A percentile compares a stretch with the other conserved stretches of the same genome.
Conservation (phyloP, 176 grass and related monocot genomes). For the Melocanna baccifera region DNA sequence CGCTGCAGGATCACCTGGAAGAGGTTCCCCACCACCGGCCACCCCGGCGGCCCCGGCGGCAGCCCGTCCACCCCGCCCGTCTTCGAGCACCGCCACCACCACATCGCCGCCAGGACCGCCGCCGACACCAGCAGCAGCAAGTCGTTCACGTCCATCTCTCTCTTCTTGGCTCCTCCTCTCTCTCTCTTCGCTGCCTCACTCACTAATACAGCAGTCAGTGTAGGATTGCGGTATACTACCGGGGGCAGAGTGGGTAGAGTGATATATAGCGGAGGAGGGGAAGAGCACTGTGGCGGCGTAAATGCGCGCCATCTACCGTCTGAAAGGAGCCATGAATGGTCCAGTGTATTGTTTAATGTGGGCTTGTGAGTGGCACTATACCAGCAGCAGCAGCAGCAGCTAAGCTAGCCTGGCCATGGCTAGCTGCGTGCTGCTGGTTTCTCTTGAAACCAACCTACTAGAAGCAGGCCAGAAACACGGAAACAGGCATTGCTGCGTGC, state of each 20-base stretch:
- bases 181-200: background rate
- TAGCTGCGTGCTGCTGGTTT: background rate
- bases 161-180: background rate
- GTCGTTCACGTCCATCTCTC: constrained; percentile 53
- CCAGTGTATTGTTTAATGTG: constrained; percentile 36
- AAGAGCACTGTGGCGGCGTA: constrained; percentile 18
- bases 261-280: constrained; percentile 32
- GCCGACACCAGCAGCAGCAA: constrained; percentile 44
- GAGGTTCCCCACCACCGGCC: constrained; percentile 95
- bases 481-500: background rate
- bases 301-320: constrained; percentile 49
- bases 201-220: background rate
- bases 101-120: constrained; percentile 44
- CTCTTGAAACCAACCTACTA: constrained; percentile 10
- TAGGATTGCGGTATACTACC: background rate
- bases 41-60: constrained; percentile 73
- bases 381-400: background rate
- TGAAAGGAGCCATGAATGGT: constrained; percentile 50
- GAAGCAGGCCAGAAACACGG: background rate
- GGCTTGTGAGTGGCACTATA: constrained; percentile 9
- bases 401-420: constrained; percentile 28
- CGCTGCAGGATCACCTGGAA: constrained; percentile 93
- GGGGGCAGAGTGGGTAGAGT: background rate
- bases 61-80: constrained; percentile 53
- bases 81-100: constrained; percentile 76